Percentiles rank a stretch among this genome's conserved stretches.
phyloP scores from a whole-genome alignment of 2,329 filamentous ascomycete genomes.

The Botrytis cinerea region DNA sequence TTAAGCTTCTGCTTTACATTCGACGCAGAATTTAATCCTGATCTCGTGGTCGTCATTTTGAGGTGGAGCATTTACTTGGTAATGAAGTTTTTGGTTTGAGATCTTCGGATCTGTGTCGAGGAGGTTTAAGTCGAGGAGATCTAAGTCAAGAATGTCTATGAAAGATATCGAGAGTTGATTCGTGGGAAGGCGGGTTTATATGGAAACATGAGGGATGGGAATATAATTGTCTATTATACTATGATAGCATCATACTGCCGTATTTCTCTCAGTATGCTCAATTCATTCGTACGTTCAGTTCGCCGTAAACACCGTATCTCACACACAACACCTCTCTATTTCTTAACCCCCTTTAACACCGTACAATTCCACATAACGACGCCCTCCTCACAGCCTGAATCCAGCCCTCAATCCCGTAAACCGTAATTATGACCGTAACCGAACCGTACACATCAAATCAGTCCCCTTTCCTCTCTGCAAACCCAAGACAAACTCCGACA shows the following conservation, averaged over 20 bases:
- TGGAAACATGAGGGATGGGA: neutral
- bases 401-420: neutral
- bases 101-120: neutral
- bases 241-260: neutral
- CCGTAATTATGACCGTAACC: too few species aligned
- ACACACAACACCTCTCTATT: neutral
- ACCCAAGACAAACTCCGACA: too few species aligned
- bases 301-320: neutral
- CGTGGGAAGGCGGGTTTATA: neutral
- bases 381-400: too few species aligned
- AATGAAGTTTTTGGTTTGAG: neutral
- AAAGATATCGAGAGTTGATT: too few species aligned
- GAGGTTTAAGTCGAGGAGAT: too few species aligned
- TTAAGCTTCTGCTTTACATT: neutral
- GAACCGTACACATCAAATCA: too few species aligned
- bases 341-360: neutral
- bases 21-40: neutral
- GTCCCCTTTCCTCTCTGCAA: too few species aligned
- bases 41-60: neutral
- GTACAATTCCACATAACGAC: too few species aligned
- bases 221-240: neutral
- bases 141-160: too few species aligned
- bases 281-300: neutral
- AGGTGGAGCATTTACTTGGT: neutral
- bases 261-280: neutral